Base-by-base conservation (phyloP, 2,329 filamentous ascomycete species). In the Balansia obtecta region DNA sequence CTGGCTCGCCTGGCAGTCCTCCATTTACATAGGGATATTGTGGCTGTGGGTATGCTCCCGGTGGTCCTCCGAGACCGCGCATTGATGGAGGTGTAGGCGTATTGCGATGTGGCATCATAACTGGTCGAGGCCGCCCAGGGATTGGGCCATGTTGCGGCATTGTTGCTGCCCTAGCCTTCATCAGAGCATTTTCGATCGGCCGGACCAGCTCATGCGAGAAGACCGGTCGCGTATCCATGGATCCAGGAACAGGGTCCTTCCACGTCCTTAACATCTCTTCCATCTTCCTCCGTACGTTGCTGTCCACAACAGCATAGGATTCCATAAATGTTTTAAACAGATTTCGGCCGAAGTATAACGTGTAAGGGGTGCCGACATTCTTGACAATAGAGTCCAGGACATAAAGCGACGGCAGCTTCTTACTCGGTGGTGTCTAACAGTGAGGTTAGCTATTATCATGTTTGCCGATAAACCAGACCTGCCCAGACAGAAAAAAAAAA, bases 321-420 rank as follows among this genome's bases (percentile, higher is more conserved):
- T 94, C 88, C 89, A 97, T 96, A 64, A 95, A 98, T 4, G 88
- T 97, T 59, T 84, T 80, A 68, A 91, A 97, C 39, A 98, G 79
- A 62, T 91, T 91, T 40, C 88, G 84, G 48, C 90, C 88, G 56
- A 98, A 86, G 66, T 95, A 97, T 12, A 97, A 76, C 0, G 91
- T 97, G 68, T 98, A 98, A 8, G 93, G 93, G 1, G 91, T 96
- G 54, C 93, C 93, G 54, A 98, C 89, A 72, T 98, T 97, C 70
- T 98, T 98, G 64, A 95, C 90, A 54, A 98, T 91, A 15, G 91
- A 97, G 70, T 98, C 93, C 63, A 98, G 83, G 57, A 98, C 88
- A 69, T 97, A 98, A 30, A 98, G 77, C n/a, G 93, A 88, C 16
- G 93, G 90, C 2, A 98, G 74, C 64, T 97, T 98, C 67, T 89